Conservation (phyloP, 192 early-diverging fungal species). For the Rhizoclosmatium globosum region DNA sequence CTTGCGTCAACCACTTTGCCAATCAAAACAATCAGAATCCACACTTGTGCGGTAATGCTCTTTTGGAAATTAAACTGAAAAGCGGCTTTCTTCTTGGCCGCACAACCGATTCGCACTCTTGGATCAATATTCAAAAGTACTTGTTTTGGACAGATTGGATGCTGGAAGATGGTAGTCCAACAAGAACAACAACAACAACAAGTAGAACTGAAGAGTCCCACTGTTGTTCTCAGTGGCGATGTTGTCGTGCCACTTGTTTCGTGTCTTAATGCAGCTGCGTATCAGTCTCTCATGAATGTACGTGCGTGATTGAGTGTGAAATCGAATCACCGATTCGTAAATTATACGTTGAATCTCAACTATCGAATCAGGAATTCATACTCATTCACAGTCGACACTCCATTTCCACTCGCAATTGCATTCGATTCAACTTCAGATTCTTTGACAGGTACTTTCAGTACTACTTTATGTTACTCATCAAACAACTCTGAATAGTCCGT, state of each 20-base stretch:
- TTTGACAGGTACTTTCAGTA: not conserved
- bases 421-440: not conserved
- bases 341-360: not conserved
- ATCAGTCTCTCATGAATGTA: not conserved
- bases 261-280: not conserved
- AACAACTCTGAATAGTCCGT: not conserved
- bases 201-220: not conserved
- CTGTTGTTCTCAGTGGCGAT: not conserved
- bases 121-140: not conserved
- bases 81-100: not conserved
- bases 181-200: not conserved
- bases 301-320: not conserved
- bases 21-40: not conserved
- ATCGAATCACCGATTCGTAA: not conserved
- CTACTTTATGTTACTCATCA: not conserved
- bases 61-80: not conserved
- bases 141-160: slow-evolving; percentile 8
- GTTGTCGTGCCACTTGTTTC: not conserved
- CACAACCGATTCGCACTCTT: not conserved
- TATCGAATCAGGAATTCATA: not conserved
- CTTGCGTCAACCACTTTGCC: not conserved
- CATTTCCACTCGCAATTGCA: not conserved
- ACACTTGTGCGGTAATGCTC: not conserved
- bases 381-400: not conserved
- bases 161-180: not conserved